Conservation (phyloP, 345 rosid genomes). For the Hypericum perforatum region DNA sequence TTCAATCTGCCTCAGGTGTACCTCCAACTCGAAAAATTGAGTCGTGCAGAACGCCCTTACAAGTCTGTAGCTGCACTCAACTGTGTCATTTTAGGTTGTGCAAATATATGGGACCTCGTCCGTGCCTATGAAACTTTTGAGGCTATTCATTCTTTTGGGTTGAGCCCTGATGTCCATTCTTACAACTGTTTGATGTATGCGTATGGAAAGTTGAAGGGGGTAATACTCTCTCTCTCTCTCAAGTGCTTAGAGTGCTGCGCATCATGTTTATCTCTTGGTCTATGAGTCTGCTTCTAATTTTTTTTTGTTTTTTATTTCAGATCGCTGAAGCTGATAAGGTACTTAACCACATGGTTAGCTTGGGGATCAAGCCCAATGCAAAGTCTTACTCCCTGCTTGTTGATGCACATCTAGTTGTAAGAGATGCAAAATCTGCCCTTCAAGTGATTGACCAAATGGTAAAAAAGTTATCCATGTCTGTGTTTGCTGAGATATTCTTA, state of each 20-base stretch:
- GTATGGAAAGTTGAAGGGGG: constrained; percentile 88
- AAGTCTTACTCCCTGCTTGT: constrained; percentile 68
- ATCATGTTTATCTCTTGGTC: not conserved
- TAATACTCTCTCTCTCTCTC: constrained; percentile 11
- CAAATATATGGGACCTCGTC: constrained; percentile 87
- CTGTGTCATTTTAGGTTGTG: constrained; percentile 86
- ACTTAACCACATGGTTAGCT: constrained; percentile 58
- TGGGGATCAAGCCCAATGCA: constrained; percentile 78
- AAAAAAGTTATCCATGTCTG: constrained; percentile 10
- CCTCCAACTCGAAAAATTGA: constrained; percentile 75
- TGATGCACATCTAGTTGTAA: constrained; percentile 81
- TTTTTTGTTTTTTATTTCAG: constrained; percentile 29
- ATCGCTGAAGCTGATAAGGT: constrained; percentile 79
- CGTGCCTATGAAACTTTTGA: constrained; percentile 98
- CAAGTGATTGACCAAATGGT: constrained; percentile 67
- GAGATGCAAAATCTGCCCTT: constrained; percentile 78
- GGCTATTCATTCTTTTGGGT: constrained; percentile 67
- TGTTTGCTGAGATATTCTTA: not conserved
- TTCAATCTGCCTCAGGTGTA: constrained; percentile 48
- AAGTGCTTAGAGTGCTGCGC: not conserved
- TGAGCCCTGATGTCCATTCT: constrained; percentile 76
- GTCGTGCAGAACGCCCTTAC: constrained; percentile 58
- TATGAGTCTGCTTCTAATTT: not conserved
- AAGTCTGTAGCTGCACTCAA: constrained; percentile 92
- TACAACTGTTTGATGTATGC: constrained; percentile 74